These are phyloP conservation scores for Zea luxurians DNA, from an alignment of 176 grass and related monocot species.

Conservation along the genomic window DNA sequence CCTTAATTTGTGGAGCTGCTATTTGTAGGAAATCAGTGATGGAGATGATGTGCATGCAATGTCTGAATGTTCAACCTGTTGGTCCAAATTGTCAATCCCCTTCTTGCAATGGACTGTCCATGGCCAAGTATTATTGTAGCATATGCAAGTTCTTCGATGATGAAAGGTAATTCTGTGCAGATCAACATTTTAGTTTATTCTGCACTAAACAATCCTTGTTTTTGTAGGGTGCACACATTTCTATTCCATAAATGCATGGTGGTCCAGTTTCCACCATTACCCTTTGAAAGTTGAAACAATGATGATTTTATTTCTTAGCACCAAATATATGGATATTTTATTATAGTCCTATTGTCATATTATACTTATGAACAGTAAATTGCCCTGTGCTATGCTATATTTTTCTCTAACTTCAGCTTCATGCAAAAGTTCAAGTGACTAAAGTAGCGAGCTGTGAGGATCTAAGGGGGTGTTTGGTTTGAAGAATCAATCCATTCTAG, in stretches of 20 bases:
- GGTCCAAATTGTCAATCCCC: constrained; percentile 60
- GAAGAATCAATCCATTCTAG: too few relatives aligned
- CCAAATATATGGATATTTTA: constrained; percentile 7
- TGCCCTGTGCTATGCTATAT: neutral
- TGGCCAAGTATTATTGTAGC: constrained; percentile 84
- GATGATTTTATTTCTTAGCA: constrained; percentile 3
- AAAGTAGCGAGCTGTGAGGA: neutral
- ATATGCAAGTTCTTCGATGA: constrained; percentile 97
- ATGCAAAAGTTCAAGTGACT: neutral
- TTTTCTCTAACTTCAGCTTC: neutral
- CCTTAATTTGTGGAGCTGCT: constrained; percentile 29
- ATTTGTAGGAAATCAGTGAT: constrained; percentile 66
- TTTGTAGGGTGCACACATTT: neutral
- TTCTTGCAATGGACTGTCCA: constrained; percentile 67
- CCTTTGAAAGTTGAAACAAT: constrained; percentile 14
- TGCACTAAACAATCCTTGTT: neutral
- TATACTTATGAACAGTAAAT: constrained; percentile 6
- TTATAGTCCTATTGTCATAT: neutral
- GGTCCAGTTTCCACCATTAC: neutral
- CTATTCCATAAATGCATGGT: neutral
- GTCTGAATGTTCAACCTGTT: constrained; percentile 73
- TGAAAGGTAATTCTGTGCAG: constrained; percentile 57
- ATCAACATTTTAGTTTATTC: constrained; percentile 1
- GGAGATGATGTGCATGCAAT: constrained; percentile 96
- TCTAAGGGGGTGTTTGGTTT: too few relatives aligned